Evolutionary conservation across 2,329 filamentous ascomycete genomes (phyloP).

Genomic region (Colletotrichum cordylinicola): DNA sequence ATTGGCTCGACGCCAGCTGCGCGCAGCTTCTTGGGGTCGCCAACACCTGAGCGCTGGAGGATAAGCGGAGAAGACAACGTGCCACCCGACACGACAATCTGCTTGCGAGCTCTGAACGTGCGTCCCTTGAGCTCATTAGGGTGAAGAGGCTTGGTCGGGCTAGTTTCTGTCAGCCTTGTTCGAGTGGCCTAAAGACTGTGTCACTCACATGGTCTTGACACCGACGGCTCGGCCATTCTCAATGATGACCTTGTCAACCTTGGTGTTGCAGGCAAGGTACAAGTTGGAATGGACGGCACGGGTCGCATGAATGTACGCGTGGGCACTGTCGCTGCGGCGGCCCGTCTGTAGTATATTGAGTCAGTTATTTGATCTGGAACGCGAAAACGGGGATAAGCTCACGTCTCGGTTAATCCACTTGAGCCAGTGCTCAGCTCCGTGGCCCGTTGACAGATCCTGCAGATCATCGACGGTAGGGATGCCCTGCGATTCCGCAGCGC

Average conservation of each 20-base stretch:
- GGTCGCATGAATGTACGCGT: conserved; percentile 80
- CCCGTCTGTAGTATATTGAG: conserved; percentile 55
- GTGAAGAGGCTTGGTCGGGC: conserved; percentile 69
- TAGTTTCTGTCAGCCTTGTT: conserved; percentile 4
- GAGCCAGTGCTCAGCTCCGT: conserved; percentile 82
- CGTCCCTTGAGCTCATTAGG: conserved; percentile 55
- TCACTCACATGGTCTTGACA: conserved; percentile 66
- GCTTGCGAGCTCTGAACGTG: conserved; percentile 72
- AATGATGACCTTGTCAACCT: conserved; percentile 78
- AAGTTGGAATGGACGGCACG: conserved; percentile 73
- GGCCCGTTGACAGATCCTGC: conserved; percentile 72
- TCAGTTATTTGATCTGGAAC: not conserved
- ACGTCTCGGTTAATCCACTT: conserved; percentile 82
- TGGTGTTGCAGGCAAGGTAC: conserved; percentile 77
- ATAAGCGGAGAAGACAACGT: conserved; percentile 78
- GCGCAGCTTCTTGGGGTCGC: conserved; percentile 73
- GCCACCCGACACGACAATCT: conserved; percentile 75
- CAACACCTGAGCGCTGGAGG: conserved; percentile 77
- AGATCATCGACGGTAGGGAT: conserved; percentile 78
- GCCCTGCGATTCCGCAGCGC: conserved; percentile 74
- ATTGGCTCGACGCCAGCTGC: conserved; percentile 71
- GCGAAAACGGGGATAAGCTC: conserved; percentile 22
- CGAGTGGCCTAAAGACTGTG: not conserved
- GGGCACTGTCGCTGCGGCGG: conserved; percentile 77
- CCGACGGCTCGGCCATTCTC: conserved; percentile 75